Evolutionary conservation across 805 yeast genomes (phyloP), one percentile per base, ranked within the genome.

Genomic region (Nakazawaea ishiwadae): DNA sequence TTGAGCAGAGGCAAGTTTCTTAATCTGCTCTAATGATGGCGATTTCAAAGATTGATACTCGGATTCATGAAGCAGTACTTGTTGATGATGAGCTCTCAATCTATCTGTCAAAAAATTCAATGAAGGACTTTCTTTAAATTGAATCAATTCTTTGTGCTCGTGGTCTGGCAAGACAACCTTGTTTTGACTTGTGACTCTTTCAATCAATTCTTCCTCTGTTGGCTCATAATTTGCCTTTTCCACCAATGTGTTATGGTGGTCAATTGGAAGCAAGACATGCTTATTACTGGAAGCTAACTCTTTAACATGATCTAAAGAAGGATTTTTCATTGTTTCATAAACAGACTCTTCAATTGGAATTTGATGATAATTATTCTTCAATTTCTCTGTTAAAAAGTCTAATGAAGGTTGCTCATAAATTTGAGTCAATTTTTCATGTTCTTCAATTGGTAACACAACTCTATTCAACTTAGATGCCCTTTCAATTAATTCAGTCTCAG

Each of bases 1-100:
- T 5, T 38, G 31, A 7, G 20, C 20, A 7, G 48, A 40, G 5
- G 65, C 58, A 27, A 51, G 54, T 16, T 50, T 53, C n/a, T 46
- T 49, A 19, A 65, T 20, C 7, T 18, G 20, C 7, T 31, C 23
- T 7, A 31, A n/a, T 3, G 20, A 14, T 10, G 23, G 34, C 7
- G 9, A 11, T 29, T 29, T 29, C 17, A 14, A 29, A 9, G 3
- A 8, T 2, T 29, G 16, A 29, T 43, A 41, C 53, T 55, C 4
- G 35, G 43, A 11, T 49, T 24, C 12, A 5, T 24, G 12, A 24
- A 24, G 4, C 27, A 24, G 27, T 10, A 24, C 27, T 10, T 24
- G 27, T 10, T 24, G 9, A 24, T 24, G 27, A n/a, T 24, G 9
- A 10, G 9, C 27, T 24, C 27, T 24, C 27, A 24, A 24, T 5